Conservation (phyloP, 78 protist genomes). For the Ministeria vibrans region DNA sequence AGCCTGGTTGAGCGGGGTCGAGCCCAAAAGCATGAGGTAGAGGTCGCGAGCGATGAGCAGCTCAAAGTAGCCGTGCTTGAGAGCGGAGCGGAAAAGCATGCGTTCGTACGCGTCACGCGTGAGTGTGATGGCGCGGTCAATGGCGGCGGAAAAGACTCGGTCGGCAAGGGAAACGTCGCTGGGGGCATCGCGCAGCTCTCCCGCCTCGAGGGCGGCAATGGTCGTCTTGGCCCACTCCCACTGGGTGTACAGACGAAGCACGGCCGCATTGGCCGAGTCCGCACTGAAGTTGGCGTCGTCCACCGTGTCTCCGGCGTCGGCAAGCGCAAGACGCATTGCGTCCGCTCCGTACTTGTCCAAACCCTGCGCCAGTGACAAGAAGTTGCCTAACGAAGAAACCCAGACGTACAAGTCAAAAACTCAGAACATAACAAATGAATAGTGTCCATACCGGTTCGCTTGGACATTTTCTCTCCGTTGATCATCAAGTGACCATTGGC, state of each 20-base stretch:
- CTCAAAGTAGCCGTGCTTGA: constrained; percentile 68
- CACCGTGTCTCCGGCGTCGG: constrained; percentile 96
- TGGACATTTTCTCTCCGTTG: constrained; percentile 97
- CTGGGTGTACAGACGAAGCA: constrained; percentile 79
- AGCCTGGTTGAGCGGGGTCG: constrained; percentile 4
- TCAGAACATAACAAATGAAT: no score
- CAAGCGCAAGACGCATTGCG: constrained; percentile 91
- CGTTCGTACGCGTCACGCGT: constrained; percentile 34
- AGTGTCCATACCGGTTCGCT: no score
- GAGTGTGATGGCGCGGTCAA: neutral
- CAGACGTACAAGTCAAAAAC: no score
- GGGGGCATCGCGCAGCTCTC: neutral
- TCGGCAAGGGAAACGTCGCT: neutral
- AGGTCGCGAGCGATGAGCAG: constrained; percentile 66
- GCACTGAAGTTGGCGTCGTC: constrained; percentile 96
- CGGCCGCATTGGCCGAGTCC: constrained; percentile 67
- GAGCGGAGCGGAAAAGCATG: constrained; percentile 84
- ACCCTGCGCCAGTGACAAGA: constrained; percentile 76
- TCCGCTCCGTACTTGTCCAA: constrained; percentile 49
- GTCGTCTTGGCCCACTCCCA: constrained; percentile 57
- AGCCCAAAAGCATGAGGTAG: constrained; percentile 45
- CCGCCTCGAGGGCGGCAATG: neutral
- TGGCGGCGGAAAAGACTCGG: neutral
- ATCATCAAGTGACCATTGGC: constrained; percentile 91
- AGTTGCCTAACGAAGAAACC: no score